Evolutionary conservation across 2,329 filamentous ascomycete genomes (phyloP), one percentile per base, ranked within the genome.

Genomic region (Ascochyta lentis): DNA sequence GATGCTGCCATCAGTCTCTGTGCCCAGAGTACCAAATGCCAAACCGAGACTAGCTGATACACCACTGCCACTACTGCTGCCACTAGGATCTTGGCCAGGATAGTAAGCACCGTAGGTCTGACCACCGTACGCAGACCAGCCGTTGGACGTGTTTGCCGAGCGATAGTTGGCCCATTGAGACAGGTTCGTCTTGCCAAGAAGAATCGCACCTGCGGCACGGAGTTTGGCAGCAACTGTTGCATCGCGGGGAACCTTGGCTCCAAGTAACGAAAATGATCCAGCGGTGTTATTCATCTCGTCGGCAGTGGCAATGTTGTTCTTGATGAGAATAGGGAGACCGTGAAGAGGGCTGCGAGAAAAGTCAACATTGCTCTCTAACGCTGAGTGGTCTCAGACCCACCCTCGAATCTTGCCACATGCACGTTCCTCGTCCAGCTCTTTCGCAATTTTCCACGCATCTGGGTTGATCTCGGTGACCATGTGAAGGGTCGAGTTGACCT

Each of bases 121-220:
- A 0, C 87, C 87, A 7, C 86, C 86, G 55, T 84, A 79, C 0
- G 87, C 83, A 41, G 82, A 86, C 87, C 87, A 90, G 5, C 88
- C 88, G 53, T 84, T 84, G 10, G 77, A 82, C 4, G 78, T 78
- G 63, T 87, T 88, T 9, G 67, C 68, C 3, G 82, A 85, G 9
- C 88, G 78, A 49, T 78, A 86, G 61, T 88, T 86, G 2, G 84
- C 84, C 86, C 87, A 90, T 67, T 90, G 82, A 1, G 81, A 85
- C 26, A 90, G 68, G 52, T 86, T 87, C 0, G 86, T 77, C 73
- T 90, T 90, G 42, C 88, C 89, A 0, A 91, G 77, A 38, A 90
- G 83, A 38, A 90, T 78, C 1, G 81, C 84, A 2, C 87, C 87
- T 1, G 84, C 83, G 51, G 82, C 75, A 49, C 86, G 80, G 5